Evolutionary conservation across 768 basidiomycete species (phyloP).

Genomic region (Collybia sp.): DNA sequence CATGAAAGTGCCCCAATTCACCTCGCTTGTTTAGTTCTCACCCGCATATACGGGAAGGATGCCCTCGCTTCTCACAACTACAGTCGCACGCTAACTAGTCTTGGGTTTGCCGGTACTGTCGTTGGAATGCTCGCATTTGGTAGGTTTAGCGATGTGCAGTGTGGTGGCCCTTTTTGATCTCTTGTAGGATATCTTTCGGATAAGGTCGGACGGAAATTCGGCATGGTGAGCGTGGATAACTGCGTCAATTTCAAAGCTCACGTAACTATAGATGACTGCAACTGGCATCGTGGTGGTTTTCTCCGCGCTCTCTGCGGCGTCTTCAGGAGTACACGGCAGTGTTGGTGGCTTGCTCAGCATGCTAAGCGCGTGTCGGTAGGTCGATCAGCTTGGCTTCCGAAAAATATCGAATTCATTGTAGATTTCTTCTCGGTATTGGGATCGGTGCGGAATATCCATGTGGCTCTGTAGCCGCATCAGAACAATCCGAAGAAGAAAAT

Average conservation of each 20-base stretch:
- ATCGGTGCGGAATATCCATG: conserved; percentile 88
- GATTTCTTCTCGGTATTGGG: conserved; percentile 85
- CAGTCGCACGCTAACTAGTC: conserved; percentile 55
- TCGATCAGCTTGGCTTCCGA: conserved; percentile 2
- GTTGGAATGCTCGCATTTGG: conserved; percentile 82
- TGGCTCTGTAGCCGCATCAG: conserved; percentile 82
- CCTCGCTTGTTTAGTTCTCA: conserved; percentile 44
- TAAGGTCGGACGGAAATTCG: conserved; percentile 80
- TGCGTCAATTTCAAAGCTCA: conserved; percentile 3
- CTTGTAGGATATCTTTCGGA: conserved; percentile 63
- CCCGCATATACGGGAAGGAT: conserved; percentile 58
- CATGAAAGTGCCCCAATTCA: not conserved
- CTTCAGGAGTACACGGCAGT: conserved; percentile 68
- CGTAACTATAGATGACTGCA: conserved; percentile 57
- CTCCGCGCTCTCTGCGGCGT: conserved; percentile 78
- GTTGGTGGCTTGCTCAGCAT: conserved; percentile 70
- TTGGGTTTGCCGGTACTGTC: conserved; percentile 79
- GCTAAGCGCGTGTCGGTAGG: conserved; percentile 70
- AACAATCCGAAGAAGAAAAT: conserved; percentile 79
- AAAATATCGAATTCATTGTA: conserved; percentile 15
- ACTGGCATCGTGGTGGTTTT: conserved; percentile 80
- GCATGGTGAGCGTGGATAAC: conserved; percentile 54
- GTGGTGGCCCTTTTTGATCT: too few relatives aligned
- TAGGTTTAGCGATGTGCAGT: too few relatives aligned
- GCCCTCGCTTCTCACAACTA: conserved; percentile 52